Conservation (phyloP, 2,329 filamentous ascomycete genomes). For the Alternaria triticimaculans region DNA sequence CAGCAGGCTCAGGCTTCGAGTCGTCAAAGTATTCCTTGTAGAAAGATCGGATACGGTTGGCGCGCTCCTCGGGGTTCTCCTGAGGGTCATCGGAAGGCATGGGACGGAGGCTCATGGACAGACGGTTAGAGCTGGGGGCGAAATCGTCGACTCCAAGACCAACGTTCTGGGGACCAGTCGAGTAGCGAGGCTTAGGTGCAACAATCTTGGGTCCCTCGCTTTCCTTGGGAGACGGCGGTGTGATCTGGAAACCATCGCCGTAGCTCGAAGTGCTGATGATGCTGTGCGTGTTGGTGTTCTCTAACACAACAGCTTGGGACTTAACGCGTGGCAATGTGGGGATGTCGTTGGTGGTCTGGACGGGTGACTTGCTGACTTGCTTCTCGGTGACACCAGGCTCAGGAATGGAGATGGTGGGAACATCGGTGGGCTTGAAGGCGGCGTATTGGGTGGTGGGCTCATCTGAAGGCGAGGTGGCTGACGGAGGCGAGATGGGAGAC, state of each 20-base stretch:
- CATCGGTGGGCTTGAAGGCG: slow-evolving; percentile 46
- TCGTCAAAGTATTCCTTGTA: slow-evolving; percentile 99
- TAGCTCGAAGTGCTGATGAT: slow-evolving; percentile 61
- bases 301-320: slow-evolving; percentile 46
- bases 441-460: slow-evolving; percentile 38
- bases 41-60: slow-evolving; percentile 96
- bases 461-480: slow-evolving; percentile 16
- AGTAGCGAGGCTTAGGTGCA: slow-evolving; percentile 39
- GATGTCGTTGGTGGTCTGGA: slow-evolving; percentile 25
- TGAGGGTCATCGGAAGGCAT: slow-evolving; percentile 84
- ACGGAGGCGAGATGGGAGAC: slow-evolving; percentile 9
- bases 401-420: slow-evolving; percentile 32
- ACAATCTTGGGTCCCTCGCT: slow-evolving; percentile 30
- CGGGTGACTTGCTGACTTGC: slow-evolving; percentile 34
- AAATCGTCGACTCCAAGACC: slow-evolving; percentile 42
- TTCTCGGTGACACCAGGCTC: slow-evolving; percentile 27
- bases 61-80: slow-evolving; percentile 91
- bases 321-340: slow-evolving; percentile 38
- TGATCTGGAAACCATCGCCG: slow-evolving; percentile 60
- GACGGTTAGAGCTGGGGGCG: slow-evolving; percentile 53
- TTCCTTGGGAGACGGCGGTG: slow-evolving; percentile 51
- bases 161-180: slow-evolving; percentile 18
- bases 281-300: slow-evolving; percentile 44
- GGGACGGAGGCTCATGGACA: slow-evolving; percentile 74
- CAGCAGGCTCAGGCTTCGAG: slow-evolving; percentile 59